Conservation (phyloP, 208 protist genomes). For the Leishmania mexicana region DNA sequence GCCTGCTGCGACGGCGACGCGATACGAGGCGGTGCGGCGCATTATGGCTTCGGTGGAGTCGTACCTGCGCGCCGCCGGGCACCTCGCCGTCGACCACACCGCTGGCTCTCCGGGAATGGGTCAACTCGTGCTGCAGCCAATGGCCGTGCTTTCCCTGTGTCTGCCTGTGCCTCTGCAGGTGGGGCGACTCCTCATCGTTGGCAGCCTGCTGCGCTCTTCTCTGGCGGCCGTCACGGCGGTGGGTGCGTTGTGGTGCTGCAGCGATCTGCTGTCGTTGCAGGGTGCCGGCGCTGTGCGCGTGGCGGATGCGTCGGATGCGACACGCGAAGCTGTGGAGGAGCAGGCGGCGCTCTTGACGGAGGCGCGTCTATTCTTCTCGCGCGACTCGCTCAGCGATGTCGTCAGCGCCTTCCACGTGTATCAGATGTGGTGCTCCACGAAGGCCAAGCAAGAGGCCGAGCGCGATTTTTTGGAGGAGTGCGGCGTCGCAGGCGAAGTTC, state of each 20-base stretch:
- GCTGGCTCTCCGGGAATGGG: conserved; percentile 11
- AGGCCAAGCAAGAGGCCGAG: conserved; percentile 26
- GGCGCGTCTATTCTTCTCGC: conserved; percentile 79
- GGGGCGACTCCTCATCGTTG: conserved; percentile 52
- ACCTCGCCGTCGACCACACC: conserved; percentile 33
- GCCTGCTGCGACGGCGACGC: conserved; percentile 48
- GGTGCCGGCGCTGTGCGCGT: conserved; percentile 16
- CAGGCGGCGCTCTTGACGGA: conserved; percentile 55
- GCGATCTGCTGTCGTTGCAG: conserved; percentile 50
- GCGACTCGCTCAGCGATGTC: conserved; percentile 67
- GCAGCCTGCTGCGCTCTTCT: conserved; percentile 44
- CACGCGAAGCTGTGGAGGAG: conserved; percentile 21
- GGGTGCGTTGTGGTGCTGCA: conserved; percentile 67
- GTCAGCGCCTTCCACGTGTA: conserved; percentile 74
- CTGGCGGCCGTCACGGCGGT: conserved; percentile 57
- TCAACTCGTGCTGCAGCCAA: conserved; percentile 35
- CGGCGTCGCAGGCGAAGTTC: conserved; percentile 36
- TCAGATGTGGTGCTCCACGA: conserved; percentile 72
- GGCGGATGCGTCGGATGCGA: conserved; percentile 12
- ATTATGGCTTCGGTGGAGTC: conserved; percentile 57
- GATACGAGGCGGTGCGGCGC: conserved; percentile 67
- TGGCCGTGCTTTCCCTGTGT: conserved; percentile 54
- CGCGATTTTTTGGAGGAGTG: conserved; percentile 64
- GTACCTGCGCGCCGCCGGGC: conserved; percentile 52
- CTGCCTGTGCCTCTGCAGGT: conserved; percentile 52